Evolutionary conservation across 148 eudicot species (phyloP).

Genomic region (Amaranthus hypochondriacus): DNA sequence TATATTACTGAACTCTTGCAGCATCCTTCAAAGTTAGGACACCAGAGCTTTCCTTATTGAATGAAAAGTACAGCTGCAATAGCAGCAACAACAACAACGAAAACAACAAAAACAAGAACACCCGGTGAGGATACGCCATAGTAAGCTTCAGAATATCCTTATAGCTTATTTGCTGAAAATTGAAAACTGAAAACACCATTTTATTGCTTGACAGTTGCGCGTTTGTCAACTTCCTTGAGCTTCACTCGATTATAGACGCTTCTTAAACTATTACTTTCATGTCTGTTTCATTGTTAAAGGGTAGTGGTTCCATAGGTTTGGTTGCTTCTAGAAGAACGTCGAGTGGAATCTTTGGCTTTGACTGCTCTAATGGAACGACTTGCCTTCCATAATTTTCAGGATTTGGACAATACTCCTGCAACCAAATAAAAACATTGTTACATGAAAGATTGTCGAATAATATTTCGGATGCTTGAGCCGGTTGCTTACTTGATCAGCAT

Average conservation of each 20-base stretch:
- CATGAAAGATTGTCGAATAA: background rate
- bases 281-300: conserved; percentile 57
- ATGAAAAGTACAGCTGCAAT: background rate
- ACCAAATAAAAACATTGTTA: background rate
- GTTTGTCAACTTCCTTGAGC: background rate
- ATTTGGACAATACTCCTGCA: conserved; percentile 48
- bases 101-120: background rate
- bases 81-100: background rate
- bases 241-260: conserved; percentile 19
- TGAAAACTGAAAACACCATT: background rate
- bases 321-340: conserved; percentile 51
- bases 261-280: conserved; percentile 39
- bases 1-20: background rate
- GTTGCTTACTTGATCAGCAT: conserved; percentile 62
- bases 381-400: conserved; percentile 36
- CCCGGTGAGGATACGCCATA: conserved; percentile 9
- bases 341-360: conserved; percentile 51
- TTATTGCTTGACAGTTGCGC: conserved; percentile 3
- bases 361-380: conserved; percentile 36
- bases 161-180: background rate
- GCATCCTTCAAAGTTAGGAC: background rate
- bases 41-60: background rate
- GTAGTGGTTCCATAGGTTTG: conserved; percentile 43
- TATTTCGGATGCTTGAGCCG: background rate
- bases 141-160: conserved; percentile 1